Evolutionary conservation across 2,329 filamentous ascomycete genomes (phyloP).

Genomic region (Helicocarpus griseus): DNA sequence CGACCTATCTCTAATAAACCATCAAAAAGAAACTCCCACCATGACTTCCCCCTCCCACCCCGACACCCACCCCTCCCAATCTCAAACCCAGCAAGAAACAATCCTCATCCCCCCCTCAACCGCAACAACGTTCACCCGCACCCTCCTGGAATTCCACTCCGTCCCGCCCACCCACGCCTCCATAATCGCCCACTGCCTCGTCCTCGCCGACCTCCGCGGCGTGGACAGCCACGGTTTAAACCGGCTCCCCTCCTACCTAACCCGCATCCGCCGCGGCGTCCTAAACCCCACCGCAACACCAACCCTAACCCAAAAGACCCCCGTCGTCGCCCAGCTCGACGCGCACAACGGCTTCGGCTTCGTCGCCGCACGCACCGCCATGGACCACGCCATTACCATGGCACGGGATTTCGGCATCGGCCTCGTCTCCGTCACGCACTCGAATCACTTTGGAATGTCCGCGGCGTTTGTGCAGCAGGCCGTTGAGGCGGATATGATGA

Average conservation of each 20-base stretch:
- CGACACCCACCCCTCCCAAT: background rate
- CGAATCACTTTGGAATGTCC: slow-evolving; percentile 76
- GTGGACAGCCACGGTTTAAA: slow-evolving; percentile 74
- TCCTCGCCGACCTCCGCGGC: slow-evolving; percentile 66
- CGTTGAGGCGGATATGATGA: slow-evolving; percentile 61
- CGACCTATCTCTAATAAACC: no score
- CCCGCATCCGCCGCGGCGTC: slow-evolving; percentile 59
- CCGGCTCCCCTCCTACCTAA: slow-evolving; percentile 68
- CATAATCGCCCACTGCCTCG: slow-evolving; percentile 57
- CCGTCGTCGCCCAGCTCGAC: slow-evolving; percentile 59
- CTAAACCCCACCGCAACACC: slow-evolving; percentile 54
- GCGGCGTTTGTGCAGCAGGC: slow-evolving; percentile 74
- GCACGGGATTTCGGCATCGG: slow-evolving; percentile 59
- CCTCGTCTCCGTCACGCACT: slow-evolving; percentile 64
- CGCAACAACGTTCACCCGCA: slow-evolving; percentile 39
- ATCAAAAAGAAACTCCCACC: no score
- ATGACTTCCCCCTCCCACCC: no score
- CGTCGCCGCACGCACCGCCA: slow-evolving; percentile 56
- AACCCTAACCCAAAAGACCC: slow-evolving; percentile 52
- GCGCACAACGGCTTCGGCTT: slow-evolving; percentile 68
- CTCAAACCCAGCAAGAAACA: background rate
- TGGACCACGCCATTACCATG: slow-evolving; percentile 58
- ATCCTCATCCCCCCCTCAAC: slow-evolving; percentile 17
- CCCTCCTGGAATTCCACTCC: slow-evolving; percentile 51
- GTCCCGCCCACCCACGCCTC: slow-evolving; percentile 50